A percentile compares a stretch with the other conserved stretches of the same genome.
phyloP scores from a whole-genome alignment of 768 basidiomycete species.

The Dacryopinax primogenitus region DNA sequence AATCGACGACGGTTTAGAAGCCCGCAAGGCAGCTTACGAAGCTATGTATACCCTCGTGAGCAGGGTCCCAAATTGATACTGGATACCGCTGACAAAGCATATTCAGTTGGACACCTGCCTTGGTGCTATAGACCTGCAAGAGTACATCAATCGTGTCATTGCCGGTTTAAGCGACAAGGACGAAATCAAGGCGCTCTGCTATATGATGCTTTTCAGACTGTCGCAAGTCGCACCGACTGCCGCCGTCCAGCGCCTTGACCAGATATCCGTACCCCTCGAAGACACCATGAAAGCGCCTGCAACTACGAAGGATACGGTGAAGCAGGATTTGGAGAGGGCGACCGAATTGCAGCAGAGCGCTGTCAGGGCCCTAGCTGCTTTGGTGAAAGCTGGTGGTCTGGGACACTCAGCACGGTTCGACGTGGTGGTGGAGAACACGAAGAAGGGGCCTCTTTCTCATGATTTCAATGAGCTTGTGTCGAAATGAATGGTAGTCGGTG shows the following conservation, averaged over 20 bases:
- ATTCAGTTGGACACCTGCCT: conserved; percentile 80
- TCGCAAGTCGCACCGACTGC: conserved; percentile 74
- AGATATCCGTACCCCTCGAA: conserved; percentile 69
- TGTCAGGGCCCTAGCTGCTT: conserved; percentile 70
- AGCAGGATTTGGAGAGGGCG: conserved; percentile 76
- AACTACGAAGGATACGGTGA: conserved; percentile 89
- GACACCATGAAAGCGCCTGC: conserved; percentile 80
- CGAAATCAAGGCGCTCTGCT: conserved; percentile 92
- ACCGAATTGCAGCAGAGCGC: conserved; percentile 87
- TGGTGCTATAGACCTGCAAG: conserved; percentile 70
- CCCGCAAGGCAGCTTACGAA: conserved; percentile 94
- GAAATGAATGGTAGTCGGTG: background rate
- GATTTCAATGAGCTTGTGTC: conserved; percentile 53
- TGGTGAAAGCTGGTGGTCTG: conserved; percentile 58
- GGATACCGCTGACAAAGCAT: background rate
- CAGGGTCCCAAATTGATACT: background rate
- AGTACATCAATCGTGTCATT: conserved; percentile 70
- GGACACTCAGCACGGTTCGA: conserved; percentile 65
- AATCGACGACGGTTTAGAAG: conserved; percentile 91
- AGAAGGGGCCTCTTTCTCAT: conserved; percentile 50
- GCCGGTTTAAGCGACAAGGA: conserved; percentile 79
- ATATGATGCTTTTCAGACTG: conserved; percentile 89
- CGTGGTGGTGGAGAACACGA: conserved; percentile 58
- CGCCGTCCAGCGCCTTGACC: conserved; percentile 70
- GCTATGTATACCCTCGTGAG: conserved; percentile 88